These are phyloP conservation scores for Chlamydomonas urium DNA, from an alignment of 139 green algal genomes.

Conservation along the genomic window DNA sequence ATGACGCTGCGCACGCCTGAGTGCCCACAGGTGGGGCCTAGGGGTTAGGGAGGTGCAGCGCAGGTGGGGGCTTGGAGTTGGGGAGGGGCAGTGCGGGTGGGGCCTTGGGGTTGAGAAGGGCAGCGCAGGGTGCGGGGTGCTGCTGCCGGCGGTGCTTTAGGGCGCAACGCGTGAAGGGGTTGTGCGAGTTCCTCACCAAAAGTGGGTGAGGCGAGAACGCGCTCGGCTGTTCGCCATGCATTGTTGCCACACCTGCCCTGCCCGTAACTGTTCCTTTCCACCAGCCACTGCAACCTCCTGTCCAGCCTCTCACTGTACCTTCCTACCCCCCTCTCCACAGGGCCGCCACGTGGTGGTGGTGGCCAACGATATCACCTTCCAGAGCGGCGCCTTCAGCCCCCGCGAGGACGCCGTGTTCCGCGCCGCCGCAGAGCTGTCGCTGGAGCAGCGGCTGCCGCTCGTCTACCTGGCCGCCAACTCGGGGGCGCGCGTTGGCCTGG, in stretches of 20 bases:
- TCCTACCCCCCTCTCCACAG: conserved; percentile 19
- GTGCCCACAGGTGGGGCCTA: conserved; percentile 57
- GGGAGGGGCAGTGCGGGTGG: background rate
- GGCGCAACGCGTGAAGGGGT: too few relatives aligned
- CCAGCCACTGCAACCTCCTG: too few relatives aligned
- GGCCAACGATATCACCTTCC: conserved; percentile 95
- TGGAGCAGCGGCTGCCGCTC: conserved; percentile 75
- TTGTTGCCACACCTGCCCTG: too few relatives aligned
- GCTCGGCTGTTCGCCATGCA: too few relatives aligned
- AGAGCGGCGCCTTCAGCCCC: conserved; percentile 85
- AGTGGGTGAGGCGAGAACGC: too few relatives aligned
- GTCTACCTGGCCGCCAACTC: conserved; percentile 96
- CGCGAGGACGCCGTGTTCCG: conserved; percentile 89
- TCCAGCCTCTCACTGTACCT: too few relatives aligned
- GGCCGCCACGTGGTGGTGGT: conserved; percentile 76
- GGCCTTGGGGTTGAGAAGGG: too few relatives aligned
- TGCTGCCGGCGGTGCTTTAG: too few relatives aligned
- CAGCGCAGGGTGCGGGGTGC: too few relatives aligned
- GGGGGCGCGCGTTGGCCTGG: conserved; percentile 25
- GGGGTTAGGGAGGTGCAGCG: background rate
- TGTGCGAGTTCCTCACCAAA: too few relatives aligned
- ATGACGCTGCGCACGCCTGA: conserved; percentile 85
- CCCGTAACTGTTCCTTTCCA: too few relatives aligned
- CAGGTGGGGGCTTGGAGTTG: background rate
- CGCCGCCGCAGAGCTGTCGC: conserved; percentile 74